Percentiles rank a stretch among this genome's conserved stretches.
These are phyloP conservation scores for Sporisorium iseilematis-ciliati DNA, from an alignment of 1,284 basidiomycete species.

Conservation along the genomic window DNA sequence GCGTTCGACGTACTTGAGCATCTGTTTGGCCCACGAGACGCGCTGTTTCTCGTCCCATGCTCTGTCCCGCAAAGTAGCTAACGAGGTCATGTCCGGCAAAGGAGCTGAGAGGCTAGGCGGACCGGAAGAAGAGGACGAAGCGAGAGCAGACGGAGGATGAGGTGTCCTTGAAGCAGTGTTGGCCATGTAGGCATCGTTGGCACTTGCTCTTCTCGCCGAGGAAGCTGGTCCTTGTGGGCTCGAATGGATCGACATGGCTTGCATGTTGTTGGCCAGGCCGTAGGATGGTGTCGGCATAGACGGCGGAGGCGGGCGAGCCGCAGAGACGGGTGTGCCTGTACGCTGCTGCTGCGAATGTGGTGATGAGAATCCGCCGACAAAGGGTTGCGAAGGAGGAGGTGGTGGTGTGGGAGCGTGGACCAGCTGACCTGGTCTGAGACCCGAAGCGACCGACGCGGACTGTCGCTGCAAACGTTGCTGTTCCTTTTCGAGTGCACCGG, in stretches of 20 bases:
- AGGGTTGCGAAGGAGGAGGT: conserved; percentile 13
- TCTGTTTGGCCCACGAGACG: conserved; percentile 82
- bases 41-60: conserved; percentile 75
- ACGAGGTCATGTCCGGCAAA: conserved; percentile 57
- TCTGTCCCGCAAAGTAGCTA: conserved; percentile 50
- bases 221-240: conserved; percentile 8
- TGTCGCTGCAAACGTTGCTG: conserved; percentile 38
- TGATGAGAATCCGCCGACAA: conserved; percentile 33
- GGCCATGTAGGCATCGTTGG: conserved; percentile 15
- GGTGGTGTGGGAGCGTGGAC: conserved; percentile 40
- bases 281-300: conserved; percentile 19
- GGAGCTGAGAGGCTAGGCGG: conserved; percentile 52
- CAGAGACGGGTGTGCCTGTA: conserved; percentile 2
- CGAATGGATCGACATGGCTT: conserved; percentile 17
- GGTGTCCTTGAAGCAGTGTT: not conserved
- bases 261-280: conserved; percentile 32
- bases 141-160: conserved; percentile 3
- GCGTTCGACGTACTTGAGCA: conserved; percentile 80
- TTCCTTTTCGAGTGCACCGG: conserved; percentile 46
- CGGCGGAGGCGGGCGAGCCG: conserved; percentile 16
- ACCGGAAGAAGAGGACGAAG: conserved; percentile 11
- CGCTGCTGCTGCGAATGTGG: conserved; percentile 10
- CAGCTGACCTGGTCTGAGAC: conserved; percentile 39
- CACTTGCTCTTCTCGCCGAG: conserved; percentile 18
- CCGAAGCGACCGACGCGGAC: conserved; percentile 18